Base-by-base conservation (phyloP, 2,329 filamentous ascomycete genomes). In the Neofusicoccum ribis region DNA sequence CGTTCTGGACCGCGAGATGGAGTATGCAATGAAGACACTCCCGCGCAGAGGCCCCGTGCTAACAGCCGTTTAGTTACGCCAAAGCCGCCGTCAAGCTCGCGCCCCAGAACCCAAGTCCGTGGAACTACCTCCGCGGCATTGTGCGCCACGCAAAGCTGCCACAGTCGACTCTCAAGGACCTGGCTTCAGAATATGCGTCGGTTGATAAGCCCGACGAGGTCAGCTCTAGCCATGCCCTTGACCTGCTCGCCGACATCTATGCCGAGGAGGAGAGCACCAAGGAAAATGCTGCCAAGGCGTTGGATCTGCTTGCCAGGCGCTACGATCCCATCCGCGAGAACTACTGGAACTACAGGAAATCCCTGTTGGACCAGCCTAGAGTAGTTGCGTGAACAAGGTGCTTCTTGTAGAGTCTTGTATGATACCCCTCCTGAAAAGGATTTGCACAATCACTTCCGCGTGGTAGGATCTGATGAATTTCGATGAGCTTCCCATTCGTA, bases 51-150 rank as follows among this genome's bases (percentile, higher is more conserved):
- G 6, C 14, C 1, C 5, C 12, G 27, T 20, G 50, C 69, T 76
- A 58, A 76, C 67, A 20, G 5, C 12, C 12, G 11, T 44, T 12
- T 9, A 60, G 56, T 60, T 83, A 80, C 67, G 88, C 91, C 6
- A 85, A 92, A 79, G 82, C 84, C 54, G 91, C 91, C 74, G 92
- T 96, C 67, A 78, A 82, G 39, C 82, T 90, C 68, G 93, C 93
- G 46, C 95, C 95, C 51, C 93, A 98, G 83, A 99, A 98, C 77
- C 91, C 93, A 77, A 94, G 91, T 70, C 86, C 93, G 1, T 99
- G 95, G 95, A 95, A 93, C 77, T 99, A 97, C 78, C 82, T 97
- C 14, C 83, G 88, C 37, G 95, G 91, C 3, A 88, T 92, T 52
- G 77, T 96, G 66, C 83, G 84, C 66, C 91, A 92, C 72, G 88